Evolutionary conservation across 208 protist genomes (phyloP).

Genomic region (Leishmania turanica): DNA sequence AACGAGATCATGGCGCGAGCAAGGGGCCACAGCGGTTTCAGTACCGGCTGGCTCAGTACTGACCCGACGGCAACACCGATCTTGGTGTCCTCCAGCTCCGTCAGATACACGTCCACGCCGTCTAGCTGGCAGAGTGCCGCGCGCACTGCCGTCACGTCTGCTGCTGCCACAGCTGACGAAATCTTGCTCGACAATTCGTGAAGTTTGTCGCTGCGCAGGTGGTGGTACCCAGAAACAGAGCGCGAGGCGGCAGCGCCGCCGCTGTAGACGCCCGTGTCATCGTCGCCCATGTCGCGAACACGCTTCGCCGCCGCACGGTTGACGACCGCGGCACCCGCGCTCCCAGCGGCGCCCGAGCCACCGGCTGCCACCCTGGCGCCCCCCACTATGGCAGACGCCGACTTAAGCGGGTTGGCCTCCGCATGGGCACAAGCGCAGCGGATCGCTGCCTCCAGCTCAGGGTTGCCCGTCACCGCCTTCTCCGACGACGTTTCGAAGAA

Average conservation of each 20-base stretch:
- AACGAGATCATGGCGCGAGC: slow-evolving; percentile 70
- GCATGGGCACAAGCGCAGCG: slow-evolving; percentile 48
- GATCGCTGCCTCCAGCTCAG: slow-evolving; percentile 67
- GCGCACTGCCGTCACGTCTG: slow-evolving; percentile 45
- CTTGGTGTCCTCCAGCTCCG: slow-evolving; percentile 63
- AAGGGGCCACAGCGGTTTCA: slow-evolving; percentile 66
- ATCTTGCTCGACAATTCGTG: slow-evolving; percentile 48
- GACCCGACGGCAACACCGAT: slow-evolving; percentile 79
- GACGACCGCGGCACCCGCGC: slow-evolving; percentile 6
- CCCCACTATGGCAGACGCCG: slow-evolving; percentile 16
- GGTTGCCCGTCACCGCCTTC: slow-evolving; percentile 80
- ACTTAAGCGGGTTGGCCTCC: slow-evolving; percentile 75
- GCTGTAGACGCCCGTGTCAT: slow-evolving; percentile 2
- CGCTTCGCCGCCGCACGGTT: slow-evolving; percentile 22
- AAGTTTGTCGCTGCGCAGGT: slow-evolving; percentile 40
- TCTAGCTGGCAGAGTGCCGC: slow-evolving; percentile 60
- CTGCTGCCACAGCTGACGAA: slow-evolving; percentile 35
- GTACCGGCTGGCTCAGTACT: slow-evolving; percentile 45
- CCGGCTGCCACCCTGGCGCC: background rate
- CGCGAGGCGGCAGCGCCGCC: background rate
- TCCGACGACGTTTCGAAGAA: slow-evolving; percentile 86
- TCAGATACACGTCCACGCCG: slow-evolving; percentile 50
- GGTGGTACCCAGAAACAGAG: slow-evolving; percentile 3
- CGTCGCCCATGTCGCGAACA: slow-evolving; percentile 21
- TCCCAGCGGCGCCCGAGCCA: background rate